phyloP scores from a whole-genome alignment of 331 rosid genomes.

The Rhamnella rubrinervis region DNA sequence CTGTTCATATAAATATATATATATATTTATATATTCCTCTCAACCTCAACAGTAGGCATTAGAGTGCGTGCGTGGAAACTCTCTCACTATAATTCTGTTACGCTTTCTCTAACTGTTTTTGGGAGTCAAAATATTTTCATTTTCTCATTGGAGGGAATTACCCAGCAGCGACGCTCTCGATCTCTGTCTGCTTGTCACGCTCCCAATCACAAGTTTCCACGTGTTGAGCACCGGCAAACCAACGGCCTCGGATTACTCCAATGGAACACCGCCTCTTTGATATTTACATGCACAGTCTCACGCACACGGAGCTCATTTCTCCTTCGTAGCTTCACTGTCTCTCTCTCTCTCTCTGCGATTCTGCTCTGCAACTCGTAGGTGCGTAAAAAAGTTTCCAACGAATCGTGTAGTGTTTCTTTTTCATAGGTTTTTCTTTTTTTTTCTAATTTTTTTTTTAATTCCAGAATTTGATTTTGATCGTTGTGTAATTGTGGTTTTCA shows the following conservation, averaged over 20 bases:
- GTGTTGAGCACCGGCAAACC: background rate
- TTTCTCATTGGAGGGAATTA: slow-evolving; percentile 9
- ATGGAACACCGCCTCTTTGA: no score
- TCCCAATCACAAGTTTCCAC: background rate
- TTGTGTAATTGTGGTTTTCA: background rate
- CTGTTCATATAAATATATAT: background rate
- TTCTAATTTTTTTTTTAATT: no score
- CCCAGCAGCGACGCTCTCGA: no score
- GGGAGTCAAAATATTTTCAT: slow-evolving; percentile 4
- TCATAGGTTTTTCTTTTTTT: background rate
- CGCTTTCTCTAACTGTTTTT: slow-evolving; percentile 23
- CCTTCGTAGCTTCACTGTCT: background rate
- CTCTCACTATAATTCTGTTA: slow-evolving; percentile 15
- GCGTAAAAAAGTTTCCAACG: background rate
- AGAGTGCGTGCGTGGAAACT: background rate
- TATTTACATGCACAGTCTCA: no score
- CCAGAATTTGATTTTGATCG: background rate
- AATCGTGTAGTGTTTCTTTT: background rate
- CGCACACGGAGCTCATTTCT: no score
- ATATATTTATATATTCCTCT: background rate
- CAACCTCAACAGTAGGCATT: no score
- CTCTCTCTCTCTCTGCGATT: background rate
- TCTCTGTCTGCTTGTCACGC: no score
- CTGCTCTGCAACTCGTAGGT: no score
- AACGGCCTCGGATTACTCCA: background rate